Evolutionary conservation across 257 asterid species (phyloP), one percentile per base, ranked within the genome.

Genomic region (Penstemon eatonii): DNA sequence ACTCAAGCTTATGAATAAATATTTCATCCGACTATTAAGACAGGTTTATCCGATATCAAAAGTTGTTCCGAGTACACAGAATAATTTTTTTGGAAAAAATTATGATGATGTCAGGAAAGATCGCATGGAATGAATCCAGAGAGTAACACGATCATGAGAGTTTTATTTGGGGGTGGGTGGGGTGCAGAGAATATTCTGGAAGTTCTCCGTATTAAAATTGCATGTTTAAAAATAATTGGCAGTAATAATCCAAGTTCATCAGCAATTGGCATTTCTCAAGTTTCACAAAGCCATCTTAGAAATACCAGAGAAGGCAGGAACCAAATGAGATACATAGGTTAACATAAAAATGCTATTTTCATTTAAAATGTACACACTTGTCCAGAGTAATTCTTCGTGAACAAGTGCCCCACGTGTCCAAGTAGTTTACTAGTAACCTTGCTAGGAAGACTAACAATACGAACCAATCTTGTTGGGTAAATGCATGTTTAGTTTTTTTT

Each of bases 401-500:
- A 15, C 6, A 46, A 47, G 58, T 39, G 19, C 44, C 25, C 71
- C 49, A 51, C 41, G 51, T 37, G 45, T 58, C 62, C 75, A 49
- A 52, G 46, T 10, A 63, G 61, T 56, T 68, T 13, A 15, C n/a
- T 46, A 25, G 40, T 49, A 63, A 68, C 63, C 65, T 47, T 47
- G 60, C 52, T 53, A 33, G n/a, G 60, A 68, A 12, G 53, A 70
- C 40, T 47, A 6, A 42, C 33, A 2, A 25, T 8, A 69, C 12
- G 19, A 51, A 47, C 9, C 54, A 19, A 60, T 38, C 71, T 41
- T 67, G 41, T 36, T 11, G 51, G 61, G 51, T 38, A 70, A 18
- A 9, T 15, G 15, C 8, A n/a, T 11, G 25, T 67, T 4, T 2
- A 55, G 4, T 3, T 10, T 19, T 4, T 8, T 19, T 4, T 8